A percentile compares a stretch with the other conserved stretches of the same genome.
Conservation (phyloP, 106 monocot genomes). For the Acorus calamus region DNA sequence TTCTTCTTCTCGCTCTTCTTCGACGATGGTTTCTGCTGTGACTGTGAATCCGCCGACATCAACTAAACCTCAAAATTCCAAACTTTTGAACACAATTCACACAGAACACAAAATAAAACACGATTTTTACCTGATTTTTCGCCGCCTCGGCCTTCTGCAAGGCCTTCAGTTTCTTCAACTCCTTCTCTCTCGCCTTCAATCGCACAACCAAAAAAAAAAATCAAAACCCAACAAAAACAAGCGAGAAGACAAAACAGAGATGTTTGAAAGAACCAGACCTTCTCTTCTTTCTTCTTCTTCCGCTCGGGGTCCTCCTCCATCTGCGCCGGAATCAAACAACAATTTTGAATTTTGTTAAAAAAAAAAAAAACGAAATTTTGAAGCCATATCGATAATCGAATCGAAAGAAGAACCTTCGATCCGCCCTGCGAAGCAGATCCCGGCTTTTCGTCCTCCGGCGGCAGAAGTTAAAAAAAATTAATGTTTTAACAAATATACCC, state of each 20-base stretch:
- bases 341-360: no score
- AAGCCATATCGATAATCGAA: no score
- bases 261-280: slow-evolving; percentile 20
- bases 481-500: no score
- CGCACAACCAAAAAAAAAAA: not conserved
- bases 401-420: no score
- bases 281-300: slow-evolving; percentile 49
- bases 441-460: no score
- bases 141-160: slow-evolving; percentile 58
- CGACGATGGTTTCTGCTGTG: slow-evolving; percentile 24
- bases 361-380: no score
- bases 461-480: no score
- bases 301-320: slow-evolving; percentile 25
- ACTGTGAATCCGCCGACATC: slow-evolving; percentile 8
- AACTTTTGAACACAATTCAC: no score
- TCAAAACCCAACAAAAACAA: not conserved
- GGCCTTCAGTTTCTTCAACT: slow-evolving; percentile 81
- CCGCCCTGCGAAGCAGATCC: no score
- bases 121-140: slow-evolving; percentile 45
- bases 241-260: not conserved
- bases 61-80: no score
- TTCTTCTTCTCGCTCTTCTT: slow-evolving; percentile 72
- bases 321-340: slow-evolving; percentile 6
- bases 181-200: slow-evolving; percentile 64
- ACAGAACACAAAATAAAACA: not conserved